Base-by-base conservation (phyloP, 805 yeast genomes). In the Kodamaea restingae region DNA sequence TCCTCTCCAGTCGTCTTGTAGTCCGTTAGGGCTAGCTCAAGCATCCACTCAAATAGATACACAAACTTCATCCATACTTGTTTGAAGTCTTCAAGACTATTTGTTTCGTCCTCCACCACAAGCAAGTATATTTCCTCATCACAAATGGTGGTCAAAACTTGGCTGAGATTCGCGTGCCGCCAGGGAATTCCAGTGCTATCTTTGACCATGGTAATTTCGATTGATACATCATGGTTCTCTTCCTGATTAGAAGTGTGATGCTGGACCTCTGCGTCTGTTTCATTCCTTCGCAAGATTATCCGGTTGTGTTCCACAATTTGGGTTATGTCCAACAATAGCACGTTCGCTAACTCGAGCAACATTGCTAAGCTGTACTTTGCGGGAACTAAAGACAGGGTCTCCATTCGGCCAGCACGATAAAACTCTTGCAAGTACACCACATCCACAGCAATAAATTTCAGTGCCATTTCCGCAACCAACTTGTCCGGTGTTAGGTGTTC, bases 1-100 rank as follows among this genome's bases (percentile, higher is more conserved):
- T 4, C 15, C 15, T 20, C 15, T 9, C 35, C 38, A 15, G 12
- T 12, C 8, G 25, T 29, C 4, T 30, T 22, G 24, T 22, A 32
- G 17, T 46, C 40, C 10, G 42, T 43, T 2, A 50, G 31, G 1
- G 43, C 42, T 2, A 39, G 18, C 25, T 36, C 36, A 12, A 56
- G 43, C 8, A 58, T 24, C 63, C 65, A 59, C 25, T 46, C 52
- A 5, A 51, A 41, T 18, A 56, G 32, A 26, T 48, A 56, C 35
- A 49, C 48, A 7, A 52, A 36, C 38, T 52, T 61, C 18, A 42
- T 33, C 68, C 68, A 62, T 3, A 36, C 27, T 21, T 47, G 55
- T 5, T 39, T 36, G 30, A 61, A 61, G 4, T 44, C 51, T 3
- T 47, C 50, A 12, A 46, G 45, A 5, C 32, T 29, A 7, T 47